Evolutionary conservation across 169 alveolate species (phyloP).

Genomic region (Plasmodium sp.): DNA sequence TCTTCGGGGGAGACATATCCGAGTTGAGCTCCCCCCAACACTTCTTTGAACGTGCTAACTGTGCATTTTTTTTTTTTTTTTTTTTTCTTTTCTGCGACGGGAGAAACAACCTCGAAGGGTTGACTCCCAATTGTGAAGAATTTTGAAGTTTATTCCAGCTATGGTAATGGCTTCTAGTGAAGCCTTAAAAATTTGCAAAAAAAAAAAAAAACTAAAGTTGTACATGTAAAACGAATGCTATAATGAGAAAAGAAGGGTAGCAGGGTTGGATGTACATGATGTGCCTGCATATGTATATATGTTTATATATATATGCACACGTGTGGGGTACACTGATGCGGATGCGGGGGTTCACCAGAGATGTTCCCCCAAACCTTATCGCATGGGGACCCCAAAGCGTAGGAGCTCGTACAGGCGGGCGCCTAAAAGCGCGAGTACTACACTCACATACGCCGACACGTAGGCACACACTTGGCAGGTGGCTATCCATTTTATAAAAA

Average conservation of each 20-base stretch:
- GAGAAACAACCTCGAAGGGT: background rate
- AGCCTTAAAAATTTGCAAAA: slow-evolving; percentile 78
- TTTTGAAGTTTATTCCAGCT: background rate
- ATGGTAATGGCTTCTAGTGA: slow-evolving; percentile 88
- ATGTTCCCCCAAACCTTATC: background rate
- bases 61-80: background rate
- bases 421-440: background rate
- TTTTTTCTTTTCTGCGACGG: background rate
- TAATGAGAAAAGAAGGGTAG: slow-evolving; percentile 22
- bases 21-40: background rate
- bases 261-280: slow-evolving; percentile 2
- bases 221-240: slow-evolving; percentile 75
- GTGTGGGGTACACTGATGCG: slow-evolving; percentile 8
- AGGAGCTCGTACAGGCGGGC: background rate
- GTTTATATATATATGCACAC: slow-evolving; percentile 25
- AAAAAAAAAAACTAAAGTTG: slow-evolving; percentile 44
- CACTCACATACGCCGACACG: background rate
- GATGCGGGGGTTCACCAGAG: slow-evolving; percentile 33
- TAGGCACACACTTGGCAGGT: background rate
- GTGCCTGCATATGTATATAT: slow-evolving; percentile 54
- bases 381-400: background rate
- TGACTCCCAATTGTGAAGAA: background rate
- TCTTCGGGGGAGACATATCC: background rate
- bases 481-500: slow-evolving; percentile 1
- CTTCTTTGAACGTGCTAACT: background rate